Percentiles rank a stretch among this genome's conserved stretches.
phyloP scores from a whole-genome alignment of 2,329 filamentous ascomycete genomes.

The Colletotrichum nymphaeae region DNA sequence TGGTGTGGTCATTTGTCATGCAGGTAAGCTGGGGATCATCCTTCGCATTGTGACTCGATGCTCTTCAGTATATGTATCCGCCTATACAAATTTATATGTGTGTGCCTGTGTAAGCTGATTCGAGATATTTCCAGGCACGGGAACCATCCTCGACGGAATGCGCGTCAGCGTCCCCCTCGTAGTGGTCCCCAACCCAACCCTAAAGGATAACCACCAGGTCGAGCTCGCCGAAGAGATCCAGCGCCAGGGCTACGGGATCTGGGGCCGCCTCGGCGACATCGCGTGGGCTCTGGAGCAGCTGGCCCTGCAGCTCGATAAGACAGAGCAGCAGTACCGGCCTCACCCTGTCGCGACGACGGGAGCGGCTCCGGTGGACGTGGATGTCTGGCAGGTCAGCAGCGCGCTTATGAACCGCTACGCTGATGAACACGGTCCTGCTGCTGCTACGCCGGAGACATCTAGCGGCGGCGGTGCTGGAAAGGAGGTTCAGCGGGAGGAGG shows the following conservation, averaged over 20 bases:
- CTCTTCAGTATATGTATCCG: not conserved
- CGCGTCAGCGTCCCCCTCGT: constrained; percentile 81
- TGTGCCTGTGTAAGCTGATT: not conserved
- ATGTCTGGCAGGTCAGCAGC: constrained; percentile 33
- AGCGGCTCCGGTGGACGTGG: not conserved
- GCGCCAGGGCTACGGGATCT: constrained; percentile 79
- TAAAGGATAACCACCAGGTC: constrained; percentile 91
- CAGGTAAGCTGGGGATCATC: constrained; percentile 66
- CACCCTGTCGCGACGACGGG: constrained; percentile 6
- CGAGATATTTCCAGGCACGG: constrained; percentile 72
- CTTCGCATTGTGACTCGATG: not conserved
- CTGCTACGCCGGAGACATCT: not conserved
- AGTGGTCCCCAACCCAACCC: constrained; percentile 84
- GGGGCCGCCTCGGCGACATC: constrained; percentile 35
- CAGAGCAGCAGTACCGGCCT: constrained; percentile 24
- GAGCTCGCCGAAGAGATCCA: constrained; percentile 86
- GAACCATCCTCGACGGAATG: constrained; percentile 87
- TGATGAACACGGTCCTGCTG: not conserved
- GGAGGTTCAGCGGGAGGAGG: constrained; percentile 49
- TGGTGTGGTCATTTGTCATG: constrained; percentile 89
- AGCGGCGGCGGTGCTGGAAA: constrained; percentile 35
- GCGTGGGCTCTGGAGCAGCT: constrained; percentile 35
- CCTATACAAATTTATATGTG: not conserved
- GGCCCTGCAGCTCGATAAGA: constrained; percentile 29
- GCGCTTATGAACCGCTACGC: constrained; percentile 32